Conservation (phyloP, 177 flowering plant species). For the Tripterygium wilfordii region DNA sequence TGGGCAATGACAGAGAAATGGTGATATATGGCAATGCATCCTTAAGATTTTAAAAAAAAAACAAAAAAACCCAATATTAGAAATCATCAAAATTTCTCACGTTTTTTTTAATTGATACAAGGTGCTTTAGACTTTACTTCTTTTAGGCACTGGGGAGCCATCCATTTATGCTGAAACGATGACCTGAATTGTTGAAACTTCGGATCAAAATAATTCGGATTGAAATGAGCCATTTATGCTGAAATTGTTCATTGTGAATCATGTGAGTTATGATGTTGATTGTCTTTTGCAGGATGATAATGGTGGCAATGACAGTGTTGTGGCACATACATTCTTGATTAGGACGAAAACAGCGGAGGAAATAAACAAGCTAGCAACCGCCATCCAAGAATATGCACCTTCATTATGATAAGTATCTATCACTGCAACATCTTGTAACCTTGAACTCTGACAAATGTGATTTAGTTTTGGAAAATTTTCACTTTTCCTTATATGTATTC, state of each 20-base stretch:
- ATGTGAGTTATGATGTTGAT: neutral
- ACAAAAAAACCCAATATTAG: no score
- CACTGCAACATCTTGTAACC: neutral
- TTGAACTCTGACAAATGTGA: neutral
- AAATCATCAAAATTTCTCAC: no score
- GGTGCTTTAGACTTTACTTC: no score
- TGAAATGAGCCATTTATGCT: no score
- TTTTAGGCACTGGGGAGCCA: no score
- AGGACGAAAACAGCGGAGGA: conserved; percentile 75
- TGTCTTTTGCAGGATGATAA: conserved; percentile 38
- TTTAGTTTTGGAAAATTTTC: neutral
- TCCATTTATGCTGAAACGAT: no score
- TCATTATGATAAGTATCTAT: conserved; percentile 20
- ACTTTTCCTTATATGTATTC: neutral
- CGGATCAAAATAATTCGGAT: no score
- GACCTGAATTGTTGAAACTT: no score
- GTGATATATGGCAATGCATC: no score
- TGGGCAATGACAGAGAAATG: neutral
- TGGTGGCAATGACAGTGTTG: conserved; percentile 30
- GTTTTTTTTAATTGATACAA: no score
- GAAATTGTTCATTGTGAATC: neutral
- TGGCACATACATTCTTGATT: conserved; percentile 76
- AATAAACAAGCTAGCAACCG: conserved; percentile 55
- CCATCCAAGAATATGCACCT: conserved; percentile 63
- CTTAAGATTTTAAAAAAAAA: no score